Evolutionary conservation across 2,329 filamentous ascomycete species (phyloP).

Genomic region (Botrytis pseudocinerea): DNA sequence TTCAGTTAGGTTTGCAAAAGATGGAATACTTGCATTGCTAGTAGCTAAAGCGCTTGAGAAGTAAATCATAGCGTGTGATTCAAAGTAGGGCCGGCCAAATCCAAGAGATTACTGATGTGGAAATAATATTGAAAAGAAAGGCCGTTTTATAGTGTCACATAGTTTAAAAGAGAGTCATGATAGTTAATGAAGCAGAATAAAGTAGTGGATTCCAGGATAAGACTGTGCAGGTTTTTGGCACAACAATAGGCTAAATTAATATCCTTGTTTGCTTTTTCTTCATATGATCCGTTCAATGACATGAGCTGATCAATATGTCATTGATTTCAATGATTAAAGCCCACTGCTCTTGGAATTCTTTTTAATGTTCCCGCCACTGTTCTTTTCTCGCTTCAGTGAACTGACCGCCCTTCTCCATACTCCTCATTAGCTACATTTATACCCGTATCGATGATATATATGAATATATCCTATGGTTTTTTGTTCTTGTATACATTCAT

Average conservation of each 20-base stretch:
- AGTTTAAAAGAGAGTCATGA: too few species aligned
- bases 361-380: too few species aligned
- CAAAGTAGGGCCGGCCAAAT: background rate
- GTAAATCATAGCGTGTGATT: rapidly evolving
- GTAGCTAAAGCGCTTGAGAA: background rate
- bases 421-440: background rate
- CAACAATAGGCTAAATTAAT: background rate
- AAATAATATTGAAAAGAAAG: too few species aligned
- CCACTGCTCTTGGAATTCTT: rapidly evolving
- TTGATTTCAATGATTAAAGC: background rate
- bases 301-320: background rate
- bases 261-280: background rate
- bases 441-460: background rate
- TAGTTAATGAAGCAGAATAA: too few species aligned
- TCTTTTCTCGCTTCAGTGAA: background rate
- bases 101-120: background rate
- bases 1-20: too few species aligned
- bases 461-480: background rate
- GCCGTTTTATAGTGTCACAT: too few species aligned
- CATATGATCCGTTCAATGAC: too few species aligned
- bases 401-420: background rate
- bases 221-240: rapidly evolving
- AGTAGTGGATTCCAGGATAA: background rate
- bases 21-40: too few species aligned
- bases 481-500: background rate